A percentile compares a stretch with the other conserved stretches of the same genome.
These are phyloP conservation scores for Dillenia suffruticosa DNA, from an alignment of 164 flowering plant genomes.

Conservation along the genomic window DNA sequence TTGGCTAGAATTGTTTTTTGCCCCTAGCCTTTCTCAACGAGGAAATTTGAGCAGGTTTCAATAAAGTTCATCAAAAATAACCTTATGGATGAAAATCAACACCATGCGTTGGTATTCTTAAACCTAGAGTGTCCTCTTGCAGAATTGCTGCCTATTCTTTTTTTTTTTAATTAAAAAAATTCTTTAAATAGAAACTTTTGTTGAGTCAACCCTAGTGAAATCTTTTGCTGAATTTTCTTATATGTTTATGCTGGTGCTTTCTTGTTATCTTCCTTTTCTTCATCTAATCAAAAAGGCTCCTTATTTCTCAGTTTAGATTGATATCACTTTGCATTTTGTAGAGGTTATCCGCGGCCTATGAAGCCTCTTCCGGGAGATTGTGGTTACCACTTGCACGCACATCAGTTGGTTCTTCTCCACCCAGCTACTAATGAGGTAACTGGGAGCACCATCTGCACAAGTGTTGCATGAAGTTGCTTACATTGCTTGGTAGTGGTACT, in stretches of 20 bases:
- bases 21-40: too few relatives aligned
- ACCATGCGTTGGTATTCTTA: too few relatives aligned
- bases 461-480: too few relatives aligned
- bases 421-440: slow-evolving; percentile 70
- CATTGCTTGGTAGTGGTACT: neutral
- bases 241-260: neutral
- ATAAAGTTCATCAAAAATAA: too few relatives aligned
- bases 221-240: neutral
- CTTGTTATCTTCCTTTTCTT: neutral
- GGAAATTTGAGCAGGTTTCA: too few relatives aligned
- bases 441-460: neutral
- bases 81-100: too few relatives aligned
- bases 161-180: neutral
- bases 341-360: slow-evolving; percentile 69
- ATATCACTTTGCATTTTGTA: slow-evolving; percentile 16
- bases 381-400: slow-evolving; percentile 92
- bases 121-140: too few relatives aligned
- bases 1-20: too few relatives aligned
- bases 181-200: neutral
- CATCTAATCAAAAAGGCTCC: neutral
- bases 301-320: neutral
- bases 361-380: slow-evolving; percentile 96
- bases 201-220: neutral
- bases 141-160: neutral
- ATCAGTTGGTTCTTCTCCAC: slow-evolving; percentile 54